These are phyloP conservation scores for Calonectria hongkongensis DNA, from an alignment of 2,329 filamentous ascomycete genomes.

Conservation along the genomic window DNA sequence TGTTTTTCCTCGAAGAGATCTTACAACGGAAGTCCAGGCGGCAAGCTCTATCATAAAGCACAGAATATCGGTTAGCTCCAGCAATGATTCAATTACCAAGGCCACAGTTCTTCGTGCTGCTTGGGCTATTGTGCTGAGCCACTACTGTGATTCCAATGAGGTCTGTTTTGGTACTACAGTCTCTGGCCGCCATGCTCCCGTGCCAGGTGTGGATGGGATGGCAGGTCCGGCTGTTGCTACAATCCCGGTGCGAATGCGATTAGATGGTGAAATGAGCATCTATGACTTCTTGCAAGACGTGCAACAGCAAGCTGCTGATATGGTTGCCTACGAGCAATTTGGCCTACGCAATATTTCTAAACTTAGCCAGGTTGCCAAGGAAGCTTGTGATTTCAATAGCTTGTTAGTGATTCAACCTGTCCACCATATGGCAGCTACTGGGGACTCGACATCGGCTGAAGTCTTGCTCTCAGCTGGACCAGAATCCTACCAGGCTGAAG, in stretches of 20 bases:
- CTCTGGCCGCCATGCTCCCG: slow-evolving; percentile 59
- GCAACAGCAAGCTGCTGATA: slow-evolving; percentile 39
- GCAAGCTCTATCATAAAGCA: slow-evolving; percentile 62
- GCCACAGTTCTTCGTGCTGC: slow-evolving; percentile 62
- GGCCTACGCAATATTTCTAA: slow-evolving; percentile 48
- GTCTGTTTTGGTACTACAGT: slow-evolving; percentile 66
- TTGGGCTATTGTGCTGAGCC: slow-evolving; percentile 69
- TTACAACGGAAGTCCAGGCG: slow-evolving; percentile 64
- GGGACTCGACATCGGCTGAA: slow-evolving; percentile 45
- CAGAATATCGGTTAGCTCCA: background rate
- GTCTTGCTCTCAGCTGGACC: background rate
- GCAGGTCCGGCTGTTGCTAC: slow-evolving; percentile 58
- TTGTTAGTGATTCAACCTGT: slow-evolving; percentile 33
- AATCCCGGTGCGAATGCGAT: slow-evolving; percentile 48
- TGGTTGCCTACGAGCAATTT: slow-evolving; percentile 44
- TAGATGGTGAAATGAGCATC: slow-evolving; percentile 55
- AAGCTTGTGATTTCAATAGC: slow-evolving; percentile 37
- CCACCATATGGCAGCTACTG: slow-evolving; percentile 11
- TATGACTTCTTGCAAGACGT: slow-evolving; percentile 63
- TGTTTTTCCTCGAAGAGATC: slow-evolving; percentile 63
- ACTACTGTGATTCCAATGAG: slow-evolving; percentile 65
- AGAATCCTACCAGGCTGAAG: slow-evolving; percentile 22
- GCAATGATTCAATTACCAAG: slow-evolving; percentile 28
- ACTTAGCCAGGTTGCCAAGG: slow-evolving; percentile 6
- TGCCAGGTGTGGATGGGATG: slow-evolving; percentile 48